Conservation (phyloP, 768 basidiomycete genomes). For the Hemileccinum impolitum region DNA sequence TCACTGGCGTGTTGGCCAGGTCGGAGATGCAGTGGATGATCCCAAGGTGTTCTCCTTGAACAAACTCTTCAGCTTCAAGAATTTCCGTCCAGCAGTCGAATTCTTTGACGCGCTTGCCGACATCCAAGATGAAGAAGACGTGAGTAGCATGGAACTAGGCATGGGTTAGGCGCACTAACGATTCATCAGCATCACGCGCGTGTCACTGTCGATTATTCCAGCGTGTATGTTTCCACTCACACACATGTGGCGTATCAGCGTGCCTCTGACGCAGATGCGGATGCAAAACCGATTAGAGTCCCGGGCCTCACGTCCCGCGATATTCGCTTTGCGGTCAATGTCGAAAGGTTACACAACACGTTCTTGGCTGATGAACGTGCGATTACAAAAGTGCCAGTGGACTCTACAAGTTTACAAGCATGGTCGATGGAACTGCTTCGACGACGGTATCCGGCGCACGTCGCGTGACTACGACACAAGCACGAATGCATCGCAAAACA, state of each 20-base stretch:
- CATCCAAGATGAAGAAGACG: slow-evolving; percentile 31
- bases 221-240: slow-evolving; percentile 22
- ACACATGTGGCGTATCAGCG: slow-evolving; percentile 27
- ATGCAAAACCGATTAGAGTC: slow-evolving; percentile 12
- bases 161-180: not conserved
- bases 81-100: slow-evolving; percentile 21
- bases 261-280: slow-evolving; percentile 4
- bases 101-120: slow-evolving; percentile 28
- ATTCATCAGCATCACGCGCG: slow-evolving; percentile 30
- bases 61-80: slow-evolving; percentile 28
- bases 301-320: slow-evolving; percentile 52
- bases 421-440: slow-evolving; percentile 27
- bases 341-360: slow-evolving; percentile 35
- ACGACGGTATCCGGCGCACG: slow-evolving; percentile 16
- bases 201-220: slow-evolving; percentile 24
- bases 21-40: slow-evolving; percentile 7
- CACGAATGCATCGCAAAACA: no score
- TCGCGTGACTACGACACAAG: not conserved
- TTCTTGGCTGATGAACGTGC: slow-evolving; percentile 24
- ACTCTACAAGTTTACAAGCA: slow-evolving; percentile 6
- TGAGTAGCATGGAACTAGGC: slow-evolving; percentile 13
- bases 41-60: slow-evolving; percentile 21
- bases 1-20: slow-evolving; percentile 25
- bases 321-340: slow-evolving; percentile 42
- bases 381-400: slow-evolving; percentile 18